phyloP scores from a whole-genome alignment of 2,329 filamentous ascomycete species.

The Zasmidium cellare region DNA sequence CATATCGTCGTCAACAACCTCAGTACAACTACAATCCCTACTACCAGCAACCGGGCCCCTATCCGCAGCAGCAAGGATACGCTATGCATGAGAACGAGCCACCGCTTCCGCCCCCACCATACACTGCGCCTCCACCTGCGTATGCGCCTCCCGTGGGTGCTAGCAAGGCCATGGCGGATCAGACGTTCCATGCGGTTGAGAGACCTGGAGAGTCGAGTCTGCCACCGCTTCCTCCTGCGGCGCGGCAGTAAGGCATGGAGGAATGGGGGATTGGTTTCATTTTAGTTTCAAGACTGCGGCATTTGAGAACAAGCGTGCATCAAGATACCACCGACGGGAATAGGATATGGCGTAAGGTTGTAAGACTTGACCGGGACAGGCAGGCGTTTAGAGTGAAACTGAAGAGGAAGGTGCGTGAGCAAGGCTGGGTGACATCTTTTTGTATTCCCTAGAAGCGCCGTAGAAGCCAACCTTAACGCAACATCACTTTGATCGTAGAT shows the following conservation, averaged over 20 bases:
- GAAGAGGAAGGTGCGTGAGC: background rate
- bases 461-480: constrained; percentile 6
- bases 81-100: constrained; percentile 26
- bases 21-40: constrained; percentile 18
- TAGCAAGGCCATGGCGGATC: constrained; percentile 36
- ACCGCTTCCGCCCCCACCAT: constrained; percentile 25
- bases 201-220: constrained; percentile 17
- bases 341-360: background rate
- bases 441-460: background rate
- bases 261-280: background rate
- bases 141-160: constrained; percentile 37
- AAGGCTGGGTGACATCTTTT: background rate
- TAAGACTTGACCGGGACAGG: background rate
- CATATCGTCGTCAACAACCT: constrained; percentile 9
- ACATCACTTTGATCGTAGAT: constrained; percentile 10
- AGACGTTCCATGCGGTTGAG: constrained; percentile 24
- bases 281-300: background rate
- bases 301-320: background rate
- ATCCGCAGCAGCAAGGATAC: constrained; percentile 24
- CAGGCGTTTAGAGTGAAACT: background rate
- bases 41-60: constrained; percentile 15
- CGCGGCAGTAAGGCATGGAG: background rate
- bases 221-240: constrained; percentile 6
- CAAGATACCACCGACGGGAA: background rate
- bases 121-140: constrained; percentile 34